Evolutionary conservation across 2,329 filamentous ascomycete species (phyloP), one percentile per base, ranked within the genome.

Genomic region (Epichloe sp.): DNA sequence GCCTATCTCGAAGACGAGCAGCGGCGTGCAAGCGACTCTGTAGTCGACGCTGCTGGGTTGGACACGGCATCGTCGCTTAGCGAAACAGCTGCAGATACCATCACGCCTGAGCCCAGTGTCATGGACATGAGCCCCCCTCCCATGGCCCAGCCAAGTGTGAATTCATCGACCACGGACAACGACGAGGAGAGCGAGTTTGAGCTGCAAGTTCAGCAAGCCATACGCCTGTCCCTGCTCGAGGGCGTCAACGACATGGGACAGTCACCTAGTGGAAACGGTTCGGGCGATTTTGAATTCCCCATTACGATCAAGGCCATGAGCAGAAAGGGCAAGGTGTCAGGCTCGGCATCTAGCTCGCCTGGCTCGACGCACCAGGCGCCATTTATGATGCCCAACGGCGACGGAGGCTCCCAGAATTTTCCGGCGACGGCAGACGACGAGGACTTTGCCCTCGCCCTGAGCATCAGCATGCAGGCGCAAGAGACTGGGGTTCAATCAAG

Each of bases 201-300:
- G 59, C 71, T 73, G 48, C 77, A 80, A 58, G 74, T 83, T 10
- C 79, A 83, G 63, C 73, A 78, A 49, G 81, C 80, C 1, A 79
- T 84, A 40, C 75, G 79, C 0, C 67, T 83, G 10, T 82, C 78
- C 2, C 65, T 83, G 6, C 67, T 82, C 48, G 79, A 83, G 56
- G 71, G 72, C 5, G 70, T 72, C 38, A 72, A 76, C 49, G 74
- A 76, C 31, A 58, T 61, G 2, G 71, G 67, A 1, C 66, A 71
- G 43, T 75, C 73, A 3, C 71, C 75, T 0, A 66, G 60, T 10
- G 73, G 63, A 21, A 67, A 69, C 54, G 73, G 70, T 54, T 71
- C 70, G 8, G 69, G 71, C 17, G 75, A 74, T 15, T 76, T 74
- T 53, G 75, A 78, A 40, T 73, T 76, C 46, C 67, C 73, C 14